Evolutionary conservation across 2,329 filamentous ascomycete species (phyloP), one percentile per base, ranked within the genome.

Genomic region (Calonectria naviculata): DNA sequence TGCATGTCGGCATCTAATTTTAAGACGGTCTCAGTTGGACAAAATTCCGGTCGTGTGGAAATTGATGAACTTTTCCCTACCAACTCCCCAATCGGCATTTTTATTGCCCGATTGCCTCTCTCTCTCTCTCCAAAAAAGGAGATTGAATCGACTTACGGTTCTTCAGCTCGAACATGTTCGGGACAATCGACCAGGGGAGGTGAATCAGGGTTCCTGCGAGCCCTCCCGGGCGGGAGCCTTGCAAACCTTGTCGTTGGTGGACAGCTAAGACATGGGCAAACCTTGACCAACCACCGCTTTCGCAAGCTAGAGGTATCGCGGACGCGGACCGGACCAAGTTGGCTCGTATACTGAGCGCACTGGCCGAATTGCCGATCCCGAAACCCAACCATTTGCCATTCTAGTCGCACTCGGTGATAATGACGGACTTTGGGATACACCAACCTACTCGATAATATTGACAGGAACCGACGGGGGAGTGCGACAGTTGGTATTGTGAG

Each of bases 21-120:
- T 58, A 58, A 58, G 34, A 58, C 36, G 52, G 52, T 58, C 42
- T 36, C 10, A 15, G 29, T 49, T 44, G 26, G 34, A 38, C 36
- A 26, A 28, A 58, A 58, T 58, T 58, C 52, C n/a, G 52, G 52
- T 58, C 31, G n/a, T 26, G 52, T 58, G 31, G 52, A 58, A 58
- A 58, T 58, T 58, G 52, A 28, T 38, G 31, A 38, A 15, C 21
- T 26, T 38, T 21, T 58, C 9, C 31, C 21, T 58, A 7, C 34
- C 10, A 24, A 58, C 21, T 58, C 52, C 21, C 52, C 52, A 56
- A 56, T 56, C 52, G 52, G 52, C 31, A 56, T 56, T 56, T 56
- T 56, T n/a, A 38, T 56, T 56, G n/a, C 49, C 29, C 49, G 49
- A 56, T 56, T 56, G 21, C 34, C 52, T 56, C 52, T 56, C 1